phyloP scores from a whole-genome alignment of 805 yeast species.

The Candida maesae region DNA sequence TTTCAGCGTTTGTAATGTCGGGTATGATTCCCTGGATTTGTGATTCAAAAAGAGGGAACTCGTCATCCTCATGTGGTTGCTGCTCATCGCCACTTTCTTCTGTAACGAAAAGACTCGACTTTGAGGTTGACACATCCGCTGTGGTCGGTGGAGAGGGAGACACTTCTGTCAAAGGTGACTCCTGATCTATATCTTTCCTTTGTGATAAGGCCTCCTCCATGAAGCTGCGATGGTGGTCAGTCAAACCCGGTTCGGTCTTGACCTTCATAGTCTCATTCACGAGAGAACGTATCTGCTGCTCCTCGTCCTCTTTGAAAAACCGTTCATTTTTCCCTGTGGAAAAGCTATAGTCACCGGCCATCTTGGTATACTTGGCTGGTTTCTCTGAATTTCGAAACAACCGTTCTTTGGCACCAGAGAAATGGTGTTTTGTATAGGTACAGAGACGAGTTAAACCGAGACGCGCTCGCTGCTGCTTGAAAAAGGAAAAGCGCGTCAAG shows the following conservation, averaged over 20 bases:
- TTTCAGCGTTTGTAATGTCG: slow-evolving; percentile 24
- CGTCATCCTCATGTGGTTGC: slow-evolving; percentile 21
- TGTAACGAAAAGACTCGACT: slow-evolving; percentile 13
- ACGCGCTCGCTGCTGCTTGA: too few relatives aligned
- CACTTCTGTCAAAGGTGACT: not conserved
- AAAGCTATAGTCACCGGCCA: not conserved
- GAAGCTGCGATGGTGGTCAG: slow-evolving; percentile 5
- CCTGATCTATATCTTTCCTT: slow-evolving; percentile 1
- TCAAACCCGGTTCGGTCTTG: not conserved
- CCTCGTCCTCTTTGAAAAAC: slow-evolving; percentile 7
- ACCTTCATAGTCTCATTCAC: not conserved
- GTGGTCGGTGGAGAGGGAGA: not conserved
- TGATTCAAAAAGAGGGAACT: slow-evolving; percentile 27
- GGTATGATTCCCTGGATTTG: slow-evolving; percentile 35
- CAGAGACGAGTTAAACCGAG: too few relatives aligned
- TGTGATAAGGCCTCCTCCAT: not conserved
- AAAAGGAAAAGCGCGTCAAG: too few relatives aligned
- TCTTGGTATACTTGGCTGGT: not conserved
- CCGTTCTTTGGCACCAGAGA: too few relatives aligned
- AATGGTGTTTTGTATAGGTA: too few relatives aligned
- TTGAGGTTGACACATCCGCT: not conserved
- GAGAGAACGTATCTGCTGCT: not conserved
- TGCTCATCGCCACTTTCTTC: slow-evolving; percentile 17
- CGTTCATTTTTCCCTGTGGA: not conserved
- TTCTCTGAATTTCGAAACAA: too few relatives aligned